Evolutionary conservation across 192 early-diverging fungal species (phyloP).

Genomic region (Coemansia sp.): DNA sequence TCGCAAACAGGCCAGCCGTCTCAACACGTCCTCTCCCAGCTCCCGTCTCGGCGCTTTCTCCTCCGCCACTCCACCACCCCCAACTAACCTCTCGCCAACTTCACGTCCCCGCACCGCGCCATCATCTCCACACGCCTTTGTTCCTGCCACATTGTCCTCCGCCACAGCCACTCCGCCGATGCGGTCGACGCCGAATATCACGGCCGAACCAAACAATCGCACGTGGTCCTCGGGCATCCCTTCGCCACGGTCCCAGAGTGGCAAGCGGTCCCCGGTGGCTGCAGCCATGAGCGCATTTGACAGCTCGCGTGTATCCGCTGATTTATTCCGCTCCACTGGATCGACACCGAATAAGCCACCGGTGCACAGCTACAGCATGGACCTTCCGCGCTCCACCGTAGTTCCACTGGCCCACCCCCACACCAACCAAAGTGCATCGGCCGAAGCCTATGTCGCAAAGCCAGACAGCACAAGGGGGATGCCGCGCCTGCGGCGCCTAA

Average conservation of each 20-base stretch:
- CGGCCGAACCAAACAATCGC: background rate
- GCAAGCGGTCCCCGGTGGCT: slow-evolving; percentile 1
- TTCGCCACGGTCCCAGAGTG: background rate
- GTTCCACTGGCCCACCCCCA: background rate
- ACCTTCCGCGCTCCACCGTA: slow-evolving; percentile 16
- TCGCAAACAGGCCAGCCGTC: slow-evolving; percentile 39
- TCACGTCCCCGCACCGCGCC: slow-evolving; percentile 7
- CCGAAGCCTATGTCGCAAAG: background rate
- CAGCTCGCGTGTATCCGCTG: slow-evolving; percentile 12
- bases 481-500: slow-evolving; percentile 37
- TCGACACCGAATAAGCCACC: background rate
- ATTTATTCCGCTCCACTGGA: slow-evolving; percentile 12
- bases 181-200: background rate
- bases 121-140: background rate
- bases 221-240: slow-evolving; percentile 1
- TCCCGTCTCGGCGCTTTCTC: background rate
- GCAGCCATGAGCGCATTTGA: background rate
- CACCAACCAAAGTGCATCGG: background rate
- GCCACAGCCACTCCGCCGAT: background rate
- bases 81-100: background rate
- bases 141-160: background rate
- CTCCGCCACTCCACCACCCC: background rate
- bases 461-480: slow-evolving; percentile 9
- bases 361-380: slow-evolving; percentile 35
- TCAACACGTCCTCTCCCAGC: slow-evolving; percentile 7